Percentiles rank a stretch among this genome's conserved stretches.
Conservation (phyloP, 805 yeast species). For the Hanseniaspora guilliermondii region DNA sequence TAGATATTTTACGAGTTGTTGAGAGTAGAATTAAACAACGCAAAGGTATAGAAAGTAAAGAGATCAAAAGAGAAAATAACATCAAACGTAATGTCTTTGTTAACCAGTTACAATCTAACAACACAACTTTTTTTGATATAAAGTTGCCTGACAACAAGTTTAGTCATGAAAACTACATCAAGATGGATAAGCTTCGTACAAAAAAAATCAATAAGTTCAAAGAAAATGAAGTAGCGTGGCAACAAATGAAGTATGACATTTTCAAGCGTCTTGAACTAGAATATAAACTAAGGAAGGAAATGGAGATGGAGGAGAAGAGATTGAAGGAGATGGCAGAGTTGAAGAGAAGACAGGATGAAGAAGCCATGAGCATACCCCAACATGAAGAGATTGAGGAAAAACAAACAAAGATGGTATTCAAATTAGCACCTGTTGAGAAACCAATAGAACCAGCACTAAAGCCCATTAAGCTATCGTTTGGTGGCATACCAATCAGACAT, state of each 20-base stretch:
- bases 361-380: neutral
- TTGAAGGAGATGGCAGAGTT: slow-evolving; percentile 3
- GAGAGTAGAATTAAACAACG: neutral
- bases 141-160: slow-evolving; percentile 4
- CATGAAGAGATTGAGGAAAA: neutral
- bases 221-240: slow-evolving; percentile 10
- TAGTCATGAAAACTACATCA: neutral
- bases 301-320: slow-evolving; percentile 10
- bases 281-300: neutral
- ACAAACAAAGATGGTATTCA: slow-evolving; percentile 8
- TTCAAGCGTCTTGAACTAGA: neutral
- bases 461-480: slow-evolving; percentile 3
- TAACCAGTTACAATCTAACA: neutral
- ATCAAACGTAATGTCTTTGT: slow-evolving; percentile 4
- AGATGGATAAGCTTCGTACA: neutral
- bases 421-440: neutral
- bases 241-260: slow-evolving; percentile 5
- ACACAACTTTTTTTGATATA: neutral
- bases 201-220: slow-evolving; percentile 10
- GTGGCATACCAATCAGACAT: neutral
- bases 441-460: neutral
- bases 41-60: neutral
- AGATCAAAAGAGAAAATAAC: neutral
- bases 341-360: neutral
- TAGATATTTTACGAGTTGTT: slow-evolving; percentile 1